Evolutionary conservation across 2,329 filamentous ascomycete species (phyloP).

Genomic region (Gliomastix tumulicola): DNA sequence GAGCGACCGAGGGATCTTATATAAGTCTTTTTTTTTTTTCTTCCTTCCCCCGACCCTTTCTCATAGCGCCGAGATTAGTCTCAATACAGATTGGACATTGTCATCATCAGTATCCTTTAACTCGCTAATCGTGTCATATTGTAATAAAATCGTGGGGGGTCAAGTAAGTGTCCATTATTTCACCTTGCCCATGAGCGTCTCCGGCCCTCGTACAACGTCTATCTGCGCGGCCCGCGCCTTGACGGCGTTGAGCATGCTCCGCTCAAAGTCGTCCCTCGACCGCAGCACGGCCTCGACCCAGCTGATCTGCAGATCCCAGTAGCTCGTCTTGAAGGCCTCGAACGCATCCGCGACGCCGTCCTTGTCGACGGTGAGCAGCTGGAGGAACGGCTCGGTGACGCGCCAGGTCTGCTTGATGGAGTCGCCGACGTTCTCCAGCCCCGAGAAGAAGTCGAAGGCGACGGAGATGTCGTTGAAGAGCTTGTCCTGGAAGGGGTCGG

Average conservation of each 20-base stretch:
- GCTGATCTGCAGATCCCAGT: slow-evolving; percentile 89
- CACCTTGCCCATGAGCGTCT: slow-evolving; percentile 93
- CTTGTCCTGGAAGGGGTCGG: slow-evolving; percentile 86
- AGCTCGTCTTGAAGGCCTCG: slow-evolving; percentile 72
- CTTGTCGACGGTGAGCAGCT: slow-evolving; percentile 71
- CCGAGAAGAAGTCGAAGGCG: slow-evolving; percentile 81
- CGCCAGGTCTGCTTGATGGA: slow-evolving; percentile 89
- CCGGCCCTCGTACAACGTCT: slow-evolving; percentile 69
- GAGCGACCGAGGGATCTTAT: too few relatives aligned
- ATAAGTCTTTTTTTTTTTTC: too few relatives aligned
- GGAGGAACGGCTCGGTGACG: slow-evolving; percentile 77
- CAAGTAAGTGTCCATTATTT: too few relatives aligned
- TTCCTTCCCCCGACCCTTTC: too few relatives aligned
- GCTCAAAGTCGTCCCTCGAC: slow-evolving; percentile 86
- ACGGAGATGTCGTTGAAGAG: slow-evolving; percentile 88
- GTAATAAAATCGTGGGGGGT: too few relatives aligned
- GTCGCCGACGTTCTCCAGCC: slow-evolving; percentile 58
- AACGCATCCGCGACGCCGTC: slow-evolving; percentile 70
- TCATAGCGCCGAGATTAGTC: too few relatives aligned
- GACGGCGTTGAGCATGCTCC: slow-evolving; percentile 78
- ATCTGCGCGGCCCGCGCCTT: slow-evolving; percentile 86
- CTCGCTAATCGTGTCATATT: too few relatives aligned
- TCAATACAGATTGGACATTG: too few relatives aligned
- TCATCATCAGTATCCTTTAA: too few relatives aligned
- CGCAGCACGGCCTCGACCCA: slow-evolving; percentile 94